phyloP scores from a whole-genome alignment of 1,284 basidiomycete species.

The Lentinus polychrous region DNA sequence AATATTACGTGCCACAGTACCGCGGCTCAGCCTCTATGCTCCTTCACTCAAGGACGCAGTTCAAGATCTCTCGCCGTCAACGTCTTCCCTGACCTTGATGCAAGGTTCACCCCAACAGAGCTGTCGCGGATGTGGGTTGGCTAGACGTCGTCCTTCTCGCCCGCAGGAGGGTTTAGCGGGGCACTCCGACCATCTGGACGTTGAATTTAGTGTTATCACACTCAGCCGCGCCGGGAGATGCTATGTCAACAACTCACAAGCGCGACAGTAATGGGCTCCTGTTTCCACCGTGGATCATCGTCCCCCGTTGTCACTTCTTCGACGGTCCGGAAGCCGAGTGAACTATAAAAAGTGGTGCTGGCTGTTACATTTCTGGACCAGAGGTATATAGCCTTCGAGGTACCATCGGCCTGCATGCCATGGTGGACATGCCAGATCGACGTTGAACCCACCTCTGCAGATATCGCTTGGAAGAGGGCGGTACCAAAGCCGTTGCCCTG shows the following conservation, averaged over 20 bases:
- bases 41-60: too few species aligned
- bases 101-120: too few species aligned
- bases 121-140: too few species aligned
- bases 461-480: not conserved
- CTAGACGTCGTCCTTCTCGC: too few species aligned
- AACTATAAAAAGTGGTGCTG: slow-evolving; percentile 10
- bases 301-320: not conserved
- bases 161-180: too few species aligned
- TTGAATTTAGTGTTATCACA: not conserved
- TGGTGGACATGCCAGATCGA: too few species aligned
- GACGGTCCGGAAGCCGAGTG: not conserved
- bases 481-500: slow-evolving; percentile 6
- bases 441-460: not conserved
- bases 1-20: too few species aligned
- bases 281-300: slow-evolving; percentile 1
- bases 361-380: slow-evolving; percentile 9
- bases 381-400: not conserved
- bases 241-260: slow-evolving; percentile 1
- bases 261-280: slow-evolving; percentile 1
- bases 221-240: not conserved
- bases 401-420: slow-evolving; percentile 1
- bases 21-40: too few species aligned
- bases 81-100: too few species aligned
- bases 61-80: too few species aligned
- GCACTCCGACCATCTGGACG: not conserved